Base-by-base conservation (phyloP, 768 basidiomycete species). In the Collybia sordida region DNA sequence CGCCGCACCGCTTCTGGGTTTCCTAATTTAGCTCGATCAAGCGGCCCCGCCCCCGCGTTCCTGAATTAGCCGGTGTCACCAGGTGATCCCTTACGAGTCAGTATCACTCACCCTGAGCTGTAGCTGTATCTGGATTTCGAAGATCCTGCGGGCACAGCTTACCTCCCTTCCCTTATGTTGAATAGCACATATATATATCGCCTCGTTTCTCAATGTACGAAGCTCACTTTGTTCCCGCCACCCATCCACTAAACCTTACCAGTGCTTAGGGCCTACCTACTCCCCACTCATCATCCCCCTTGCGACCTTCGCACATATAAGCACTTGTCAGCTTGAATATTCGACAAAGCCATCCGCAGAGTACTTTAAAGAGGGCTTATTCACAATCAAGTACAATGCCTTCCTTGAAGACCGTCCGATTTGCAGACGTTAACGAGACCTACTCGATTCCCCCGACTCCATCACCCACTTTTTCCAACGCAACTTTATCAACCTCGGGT, bases 391-490 rank as follows among this genome's bases (percentile, higher is more conserved):
- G 17, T 12, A 28, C 47, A 23, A 49, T 49, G 47, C 38, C 47
- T 9, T 3, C 47, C 9, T 3, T 18, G 5, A 50, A 50, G 25
- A 4, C 45, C 9, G 49, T 50, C 17, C 41, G 49, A 9, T 50
- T 50, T 45, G 23, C 49, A 5, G 49, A 50, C 14, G 25, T 21
- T 4, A 31, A 50, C 34, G 23, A 45, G 43, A 31, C 19, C 19
- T 49, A 21, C 39, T 23, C 39, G 12, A 12, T 19, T 22, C 23
- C 47, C 18, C 15, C 19, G 4, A 52, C 46, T 11, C 47, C 51
- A 3, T 60, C 54, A 31, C 54, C 56, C 24, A 27, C 51, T 9
- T 55, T 52, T 31, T 25, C 58, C 4, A 27, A 28, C 6, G 50
- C 54, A 19, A 50, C 54, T 18, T 31, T 45, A 6, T 53, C 57